Evolutionary conservation across 805 yeast genomes (phyloP).

Genomic region (Hanseniaspora lachancei): DNA sequence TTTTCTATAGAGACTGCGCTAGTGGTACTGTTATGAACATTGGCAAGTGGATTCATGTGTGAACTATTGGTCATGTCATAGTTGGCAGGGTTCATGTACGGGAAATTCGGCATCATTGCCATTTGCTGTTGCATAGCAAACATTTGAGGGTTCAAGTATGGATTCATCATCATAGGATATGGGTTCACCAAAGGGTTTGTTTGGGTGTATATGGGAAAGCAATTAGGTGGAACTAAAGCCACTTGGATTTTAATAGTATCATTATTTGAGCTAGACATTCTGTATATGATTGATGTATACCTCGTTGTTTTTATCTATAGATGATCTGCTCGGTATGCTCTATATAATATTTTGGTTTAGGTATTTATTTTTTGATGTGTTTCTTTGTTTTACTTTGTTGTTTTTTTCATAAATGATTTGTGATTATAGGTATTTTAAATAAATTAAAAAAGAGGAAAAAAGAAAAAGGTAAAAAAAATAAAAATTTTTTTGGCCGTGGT

Average conservation of each 20-base stretch:
- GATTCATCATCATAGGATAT: background rate
- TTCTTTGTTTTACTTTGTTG: background rate
- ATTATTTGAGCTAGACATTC: background rate
- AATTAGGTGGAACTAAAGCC: slow-evolving; percentile 11
- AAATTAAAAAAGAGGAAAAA: background rate
- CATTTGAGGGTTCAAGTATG: background rate
- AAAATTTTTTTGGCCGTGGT: too few relatives aligned
- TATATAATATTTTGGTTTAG: background rate
- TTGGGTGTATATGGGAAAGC: slow-evolving; percentile 10
- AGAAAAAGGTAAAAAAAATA: background rate
- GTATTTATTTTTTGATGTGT: background rate
- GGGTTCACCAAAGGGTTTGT: slow-evolving; percentile 8
- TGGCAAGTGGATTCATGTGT: background rate
- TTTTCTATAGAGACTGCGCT: background rate
- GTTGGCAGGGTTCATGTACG: background rate
- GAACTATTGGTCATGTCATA: background rate
- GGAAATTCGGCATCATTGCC: background rate
- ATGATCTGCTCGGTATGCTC: background rate
- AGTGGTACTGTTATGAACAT: background rate
- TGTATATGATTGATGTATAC: background rate
- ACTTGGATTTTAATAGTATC: slow-evolving; percentile 7
- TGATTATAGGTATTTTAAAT: too few relatives aligned
- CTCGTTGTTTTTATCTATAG: background rate
- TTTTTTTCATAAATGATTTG: too few relatives aligned
- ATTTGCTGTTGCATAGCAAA: background rate